These are phyloP conservation scores for Fusarium compactum DNA, from an alignment of 2,329 filamentous ascomycete genomes.

Conservation along the genomic window DNA sequence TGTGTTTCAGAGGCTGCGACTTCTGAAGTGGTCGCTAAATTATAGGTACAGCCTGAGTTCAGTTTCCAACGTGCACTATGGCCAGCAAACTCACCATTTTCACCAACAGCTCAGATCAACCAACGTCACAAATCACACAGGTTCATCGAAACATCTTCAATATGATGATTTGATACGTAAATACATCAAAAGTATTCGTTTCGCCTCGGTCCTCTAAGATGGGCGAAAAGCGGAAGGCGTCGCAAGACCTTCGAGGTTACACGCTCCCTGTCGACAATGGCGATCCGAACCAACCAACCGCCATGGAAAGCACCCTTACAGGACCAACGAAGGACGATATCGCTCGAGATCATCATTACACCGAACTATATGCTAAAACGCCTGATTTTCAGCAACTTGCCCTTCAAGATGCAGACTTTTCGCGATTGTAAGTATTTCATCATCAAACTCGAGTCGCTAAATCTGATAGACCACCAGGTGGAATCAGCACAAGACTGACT, in stretches of 20 bases:
- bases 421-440: constrained; percentile 51
- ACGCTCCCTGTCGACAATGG: neutral
- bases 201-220: constrained; percentile 2
- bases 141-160: neutral
- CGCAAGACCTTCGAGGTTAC: constrained; percentile 19
- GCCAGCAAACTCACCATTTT: constrained; percentile 1
- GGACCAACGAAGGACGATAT: constrained; percentile 14
- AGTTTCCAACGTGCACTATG: constrained; percentile 4
- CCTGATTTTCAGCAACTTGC: constrained; percentile 60
- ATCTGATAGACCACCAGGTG: constrained; percentile 32
- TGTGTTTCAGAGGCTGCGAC: neutral
- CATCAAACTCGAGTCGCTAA: neutral
- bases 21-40: constrained; percentile 10
- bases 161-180: neutral
- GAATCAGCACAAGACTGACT: constrained; percentile 41
- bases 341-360: constrained; percentile 50
- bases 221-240: constrained; percentile 42
- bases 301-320: neutral
- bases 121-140: neutral
- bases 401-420: constrained; percentile 57
- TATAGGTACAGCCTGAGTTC: neutral
- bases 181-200: too few relatives aligned
- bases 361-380: constrained; percentile 55
- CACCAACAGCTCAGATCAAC: neutral
- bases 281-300: neutral